Percentiles rank a stretch among this genome's conserved stretches.
phyloP scores from a whole-genome alignment of 305 asterid species.

The Stenogyne calaminthoides region DNA sequence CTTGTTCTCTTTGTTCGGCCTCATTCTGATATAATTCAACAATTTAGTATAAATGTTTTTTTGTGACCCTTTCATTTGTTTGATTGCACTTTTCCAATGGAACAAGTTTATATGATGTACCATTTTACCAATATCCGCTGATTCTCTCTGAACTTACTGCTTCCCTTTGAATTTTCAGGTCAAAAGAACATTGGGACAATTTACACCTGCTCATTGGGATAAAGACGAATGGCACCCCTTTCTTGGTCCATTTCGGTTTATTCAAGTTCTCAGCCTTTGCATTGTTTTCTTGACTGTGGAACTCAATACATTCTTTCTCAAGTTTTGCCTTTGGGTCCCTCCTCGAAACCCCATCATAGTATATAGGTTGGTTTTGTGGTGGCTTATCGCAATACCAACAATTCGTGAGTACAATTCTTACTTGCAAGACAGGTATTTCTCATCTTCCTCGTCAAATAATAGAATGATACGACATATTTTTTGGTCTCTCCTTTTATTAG shows the following conservation, averaged over 20 bases:
- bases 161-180: conserved; percentile 47
- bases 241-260: conserved; percentile 89
- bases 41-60: background rate
- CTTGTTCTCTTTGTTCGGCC: too few species aligned
- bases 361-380: conserved; percentile 86
- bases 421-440: conserved; percentile 81
- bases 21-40: too few species aligned
- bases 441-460: background rate
- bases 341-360: conserved; percentile 83
- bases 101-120: background rate
- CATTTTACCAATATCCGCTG: background rate
- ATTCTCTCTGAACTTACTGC: background rate
- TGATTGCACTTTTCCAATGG: background rate
- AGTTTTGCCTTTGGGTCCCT: conserved; percentile 97
- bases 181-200: conserved; percentile 83
- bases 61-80: background rate
- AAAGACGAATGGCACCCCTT: conserved; percentile 98
- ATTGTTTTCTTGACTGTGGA: conserved; percentile 82
- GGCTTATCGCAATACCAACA: conserved; percentile 97
- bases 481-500: conserved; percentile 20
- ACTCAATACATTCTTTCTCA: conserved; percentile 84
- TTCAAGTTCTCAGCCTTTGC: conserved; percentile 87
- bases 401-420: conserved; percentile 95
- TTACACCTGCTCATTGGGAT: conserved; percentile 96
- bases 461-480: conserved; percentile 2